phyloP scores from a whole-genome alignment of 73 alveolate genomes.

The Paramecium tetraurelia region DNA sequence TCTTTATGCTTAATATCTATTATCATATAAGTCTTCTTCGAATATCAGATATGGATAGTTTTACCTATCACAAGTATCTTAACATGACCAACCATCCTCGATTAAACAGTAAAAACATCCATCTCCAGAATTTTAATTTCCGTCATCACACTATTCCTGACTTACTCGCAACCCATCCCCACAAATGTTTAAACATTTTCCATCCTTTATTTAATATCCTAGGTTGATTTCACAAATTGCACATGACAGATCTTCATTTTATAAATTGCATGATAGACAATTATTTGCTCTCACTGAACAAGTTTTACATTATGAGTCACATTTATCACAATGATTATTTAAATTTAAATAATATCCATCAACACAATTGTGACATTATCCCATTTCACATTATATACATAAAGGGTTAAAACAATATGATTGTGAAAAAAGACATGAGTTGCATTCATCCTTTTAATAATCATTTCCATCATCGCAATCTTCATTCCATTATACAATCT shows the following conservation, averaged over 20 bases:
- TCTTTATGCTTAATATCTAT: not conserved
- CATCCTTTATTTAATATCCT: not conserved
- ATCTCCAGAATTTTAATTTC: not conserved
- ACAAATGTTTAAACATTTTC: not conserved
- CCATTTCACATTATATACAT: not conserved
- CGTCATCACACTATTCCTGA: not conserved
- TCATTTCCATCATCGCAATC: conserved; percentile 24
- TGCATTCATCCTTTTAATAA: not conserved
- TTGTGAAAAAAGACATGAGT: not conserved
- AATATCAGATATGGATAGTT: not conserved
- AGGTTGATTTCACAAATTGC: not conserved
- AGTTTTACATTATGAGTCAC: not conserved
- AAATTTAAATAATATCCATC: not conserved
- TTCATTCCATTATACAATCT: conserved; percentile 13
- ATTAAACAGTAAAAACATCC: conserved; percentile 1
- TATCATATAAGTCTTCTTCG: not conserved
- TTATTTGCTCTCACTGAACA: not conserved
- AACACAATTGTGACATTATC: not conserved
- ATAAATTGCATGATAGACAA: not conserved
- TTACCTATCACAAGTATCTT: not conserved
- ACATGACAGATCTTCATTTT: not conserved
- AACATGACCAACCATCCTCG: not conserved
- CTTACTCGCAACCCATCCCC: not conserved
- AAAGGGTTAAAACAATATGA: not conserved
- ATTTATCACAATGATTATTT: not conserved